Base-by-base conservation (phyloP, 2,329 filamentous ascomycete genomes). In the Exutisphaerella laricina region DNA sequence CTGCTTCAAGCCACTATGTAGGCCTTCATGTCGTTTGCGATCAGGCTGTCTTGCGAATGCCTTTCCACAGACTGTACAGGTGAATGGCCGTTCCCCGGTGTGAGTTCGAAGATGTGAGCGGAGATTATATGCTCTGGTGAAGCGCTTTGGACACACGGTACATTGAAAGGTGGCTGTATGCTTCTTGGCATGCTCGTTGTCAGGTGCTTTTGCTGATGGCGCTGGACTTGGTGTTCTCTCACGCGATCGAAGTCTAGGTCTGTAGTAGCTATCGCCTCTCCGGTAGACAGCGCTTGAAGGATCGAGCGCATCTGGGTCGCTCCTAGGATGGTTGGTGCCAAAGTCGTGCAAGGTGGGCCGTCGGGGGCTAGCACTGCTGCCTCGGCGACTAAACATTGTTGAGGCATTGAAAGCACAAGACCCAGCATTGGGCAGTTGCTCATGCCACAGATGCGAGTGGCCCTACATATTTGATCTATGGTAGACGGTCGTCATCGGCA, bases 91-190 rank as follows among this genome's bases (percentile, higher is more conserved):
- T 70, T 98, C 92, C 59, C 98, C 92, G 8, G 92, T 98, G 62
- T 98, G 92, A 0, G 92, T 98, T 35, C 92, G 85, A 46, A 97
- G 68, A 69, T 98, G 92, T 31, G 90, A 97, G 10, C 92, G 85
- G 41, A 98, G 71, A 60, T 98, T 98, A 69, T 98, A 98, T 0
- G 92, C 92, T 45, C 92, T 79, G 0, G 92, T 98, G 61, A 98
- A 98, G n/a, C 88, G 81, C 66, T 98, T 98, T 0, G 92, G 89
- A 57, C 92, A 98, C 6, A 97, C 72, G 7, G 70, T 85, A 64
- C 92, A 98, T 61, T 97, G 89, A 68, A 97, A 98, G 0, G 89
- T 98, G 4, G 92, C 92, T 0, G 92, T 92, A 57, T 98, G 92
- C 61, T 98, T 98, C 65, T 98, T 92, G 1, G 88, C 82, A n/a